A percentile compares a stretch with the other conserved stretches of the same genome.
These are phyloP conservation scores for Cardiospermum halicacabum DNA, from an alignment of 345 rosid genomes.

Conservation along the genomic window DNA sequence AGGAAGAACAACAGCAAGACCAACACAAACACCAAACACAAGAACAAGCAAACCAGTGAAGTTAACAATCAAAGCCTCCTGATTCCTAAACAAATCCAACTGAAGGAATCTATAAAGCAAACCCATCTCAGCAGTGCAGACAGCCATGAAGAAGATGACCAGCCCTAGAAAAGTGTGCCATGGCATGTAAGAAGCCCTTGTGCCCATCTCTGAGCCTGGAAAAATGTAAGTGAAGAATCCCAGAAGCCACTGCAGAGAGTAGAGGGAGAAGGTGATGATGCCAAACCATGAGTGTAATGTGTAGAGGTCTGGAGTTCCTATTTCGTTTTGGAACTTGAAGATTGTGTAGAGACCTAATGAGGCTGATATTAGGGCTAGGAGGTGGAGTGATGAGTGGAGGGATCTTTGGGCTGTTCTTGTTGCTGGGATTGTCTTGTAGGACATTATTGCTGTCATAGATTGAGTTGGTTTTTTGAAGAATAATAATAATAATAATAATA, in stretches of 20 bases:
- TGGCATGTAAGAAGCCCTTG: constrained; percentile 34
- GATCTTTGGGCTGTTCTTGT: constrained; percentile 25
- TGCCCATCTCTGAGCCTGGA: constrained; percentile 26
- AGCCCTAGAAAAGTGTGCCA: constrained; percentile 47
- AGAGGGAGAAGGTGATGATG: constrained; percentile 41
- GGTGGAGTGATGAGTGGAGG: constrained; percentile 32
- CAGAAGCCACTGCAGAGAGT: constrained; percentile 33
- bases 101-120: constrained; percentile 22
- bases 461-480: no score
- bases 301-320: constrained; percentile 17
- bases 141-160: constrained; percentile 32
- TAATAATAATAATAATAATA: no score
- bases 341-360: constrained; percentile 33
- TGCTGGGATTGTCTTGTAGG: constrained; percentile 40
- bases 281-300: constrained; percentile 58
- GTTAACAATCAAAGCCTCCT: constrained; percentile 42
- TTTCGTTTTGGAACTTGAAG: constrained; percentile 38
- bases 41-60: constrained; percentile 41
- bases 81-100: constrained; percentile 16
- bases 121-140: constrained; percentile 45
- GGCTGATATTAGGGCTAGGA: constrained; percentile 37
- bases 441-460: constrained; percentile 57
- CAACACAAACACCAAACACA: constrained; percentile 39
- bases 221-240: constrained; percentile 42
- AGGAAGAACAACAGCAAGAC: constrained; percentile 34